Percentiles rank a stretch among this genome's conserved stretches.
Conservation (phyloP, 2,329 filamentous ascomycete species). For the Sclerotinia minor region DNA sequence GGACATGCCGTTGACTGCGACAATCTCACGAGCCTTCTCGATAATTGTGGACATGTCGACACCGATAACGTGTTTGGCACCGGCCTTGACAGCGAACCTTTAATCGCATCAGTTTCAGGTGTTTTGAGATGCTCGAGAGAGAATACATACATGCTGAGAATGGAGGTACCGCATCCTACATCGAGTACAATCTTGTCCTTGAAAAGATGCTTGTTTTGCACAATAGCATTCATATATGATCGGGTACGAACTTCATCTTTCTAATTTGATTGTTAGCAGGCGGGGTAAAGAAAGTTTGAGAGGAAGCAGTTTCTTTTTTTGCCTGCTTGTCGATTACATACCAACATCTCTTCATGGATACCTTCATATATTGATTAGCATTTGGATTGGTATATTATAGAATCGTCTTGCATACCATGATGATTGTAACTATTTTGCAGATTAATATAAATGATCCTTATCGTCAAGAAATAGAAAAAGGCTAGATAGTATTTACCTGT, state of each 20-base stretch:
- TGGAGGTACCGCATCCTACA: conserved; percentile 95
- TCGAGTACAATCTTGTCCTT: conserved; percentile 93
- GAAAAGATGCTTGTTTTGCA: conserved; percentile 94
- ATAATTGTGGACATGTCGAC: conserved; percentile 99
- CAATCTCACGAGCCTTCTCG: conserved; percentile 96
- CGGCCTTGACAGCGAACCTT: conserved; percentile 95
- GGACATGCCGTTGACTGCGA: conserved; percentile 84
- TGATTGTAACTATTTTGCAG: conserved; percentile 78
- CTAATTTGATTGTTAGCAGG: conserved; percentile 49
- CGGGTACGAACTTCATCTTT: conserved; percentile 98
- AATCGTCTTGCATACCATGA: conserved; percentile 67
- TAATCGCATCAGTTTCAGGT: not conserved
- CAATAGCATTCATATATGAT: conserved; percentile 96
- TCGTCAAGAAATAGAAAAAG: not conserved
- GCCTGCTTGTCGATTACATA: conserved; percentile 52
- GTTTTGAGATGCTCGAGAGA: not conserved
- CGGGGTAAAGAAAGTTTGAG: conserved; percentile 4
- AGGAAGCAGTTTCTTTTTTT: conserved; percentile 21
- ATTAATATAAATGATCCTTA: conserved; percentile 31
- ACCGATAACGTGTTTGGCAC: conserved; percentile 97
- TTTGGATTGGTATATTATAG: conserved; percentile 26
- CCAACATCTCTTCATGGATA: conserved; percentile 98
- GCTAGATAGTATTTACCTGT: conserved; percentile 63
- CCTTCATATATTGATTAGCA: conserved; percentile 55
- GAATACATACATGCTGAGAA: conserved; percentile 87